Conservation (phyloP, 495 filamentous ascomycete species). For the Recurvomyces mirabilis region DNA sequence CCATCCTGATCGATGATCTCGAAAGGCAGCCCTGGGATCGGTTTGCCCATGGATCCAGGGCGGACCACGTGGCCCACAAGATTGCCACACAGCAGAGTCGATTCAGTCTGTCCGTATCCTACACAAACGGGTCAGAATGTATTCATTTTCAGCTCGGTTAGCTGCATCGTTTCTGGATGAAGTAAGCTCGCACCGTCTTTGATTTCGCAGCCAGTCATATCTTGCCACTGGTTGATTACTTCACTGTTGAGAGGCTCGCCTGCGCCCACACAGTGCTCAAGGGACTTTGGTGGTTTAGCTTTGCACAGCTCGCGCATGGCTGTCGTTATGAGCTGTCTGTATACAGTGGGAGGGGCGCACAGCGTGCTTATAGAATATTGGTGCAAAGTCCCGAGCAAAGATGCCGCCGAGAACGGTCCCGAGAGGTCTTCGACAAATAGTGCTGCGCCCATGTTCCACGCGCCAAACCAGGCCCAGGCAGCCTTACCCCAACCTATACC, state of each 20-base stretch:
- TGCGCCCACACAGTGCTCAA: slow-evolving; percentile 14
- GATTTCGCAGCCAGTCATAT: slow-evolving; percentile 15
- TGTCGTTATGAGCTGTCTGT: slow-evolving; percentile 17
- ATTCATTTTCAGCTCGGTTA: too few relatives aligned
- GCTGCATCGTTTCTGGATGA: too few relatives aligned
- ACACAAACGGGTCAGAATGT: too few relatives aligned
- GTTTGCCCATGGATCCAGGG: slow-evolving; percentile 18
- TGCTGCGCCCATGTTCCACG: slow-evolving; percentile 20
- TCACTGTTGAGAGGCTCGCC: slow-evolving; percentile 21
- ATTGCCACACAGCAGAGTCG: slow-evolving; percentile 19
- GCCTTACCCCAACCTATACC: slow-evolving; percentile 24
- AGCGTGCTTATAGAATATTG: slow-evolving; percentile 19
- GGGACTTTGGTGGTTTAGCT: slow-evolving; percentile 5
- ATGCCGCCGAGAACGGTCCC: slow-evolving; percentile 6
- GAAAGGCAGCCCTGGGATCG: slow-evolving; percentile 17
- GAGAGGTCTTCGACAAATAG: slow-evolving; percentile 21
- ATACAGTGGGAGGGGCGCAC: slow-evolving; percentile 20
- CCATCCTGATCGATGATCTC: slow-evolving; percentile 14
- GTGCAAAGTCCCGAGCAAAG: slow-evolving; percentile 10
- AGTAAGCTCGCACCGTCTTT: too few relatives aligned
- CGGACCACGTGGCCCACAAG: slow-evolving; percentile 10
- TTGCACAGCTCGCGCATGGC: slow-evolving; percentile 10
- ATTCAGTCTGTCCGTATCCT: slow-evolving; percentile 22
- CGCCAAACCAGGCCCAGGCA: slow-evolving; percentile 20
- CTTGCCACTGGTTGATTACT: slow-evolving; percentile 19